phyloP scores from a whole-genome alignment of 2,329 filamentous ascomycete species.

The Apiospora phragmitis region DNA sequence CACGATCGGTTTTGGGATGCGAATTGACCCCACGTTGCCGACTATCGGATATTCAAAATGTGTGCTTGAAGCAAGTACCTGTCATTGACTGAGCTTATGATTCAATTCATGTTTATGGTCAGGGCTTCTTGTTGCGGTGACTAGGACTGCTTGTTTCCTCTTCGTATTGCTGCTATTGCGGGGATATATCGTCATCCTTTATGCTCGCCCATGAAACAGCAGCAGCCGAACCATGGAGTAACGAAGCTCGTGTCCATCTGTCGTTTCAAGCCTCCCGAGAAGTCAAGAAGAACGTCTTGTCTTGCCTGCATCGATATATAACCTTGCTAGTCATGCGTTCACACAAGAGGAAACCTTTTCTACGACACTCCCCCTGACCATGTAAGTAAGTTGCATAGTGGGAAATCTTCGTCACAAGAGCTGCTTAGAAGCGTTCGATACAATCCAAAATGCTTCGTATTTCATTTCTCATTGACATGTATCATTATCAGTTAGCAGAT shows the following conservation, averaged over 20 bases:
- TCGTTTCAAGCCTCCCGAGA: background rate
- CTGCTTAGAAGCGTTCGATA: background rate
- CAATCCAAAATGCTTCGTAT: background rate
- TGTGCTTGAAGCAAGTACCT: background rate
- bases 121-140: too few species aligned
- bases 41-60: background rate
- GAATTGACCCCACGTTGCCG: constrained; percentile 21
- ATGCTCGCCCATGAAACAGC: background rate
- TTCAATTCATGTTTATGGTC: background rate
- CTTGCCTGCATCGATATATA: background rate
- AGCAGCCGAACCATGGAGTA: background rate
- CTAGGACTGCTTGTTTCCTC: background rate
- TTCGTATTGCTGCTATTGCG: background rate
- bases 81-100: background rate
- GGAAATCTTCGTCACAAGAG: background rate
- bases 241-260: background rate
- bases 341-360: background rate
- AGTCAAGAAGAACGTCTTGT: background rate
- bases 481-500: constrained; percentile 26
- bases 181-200: background rate
- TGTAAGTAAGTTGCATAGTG: background rate
- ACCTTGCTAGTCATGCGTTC: background rate
- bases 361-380: background rate
- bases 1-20: constrained; percentile 16
- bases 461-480: constrained; percentile 25